A percentile compares a stretch with the other conserved stretches of the same genome.
These are phyloP conservation scores for Wallacemonas sp. DNA, from an alignment of 208 protist genomes.

Conservation along the genomic window DNA sequence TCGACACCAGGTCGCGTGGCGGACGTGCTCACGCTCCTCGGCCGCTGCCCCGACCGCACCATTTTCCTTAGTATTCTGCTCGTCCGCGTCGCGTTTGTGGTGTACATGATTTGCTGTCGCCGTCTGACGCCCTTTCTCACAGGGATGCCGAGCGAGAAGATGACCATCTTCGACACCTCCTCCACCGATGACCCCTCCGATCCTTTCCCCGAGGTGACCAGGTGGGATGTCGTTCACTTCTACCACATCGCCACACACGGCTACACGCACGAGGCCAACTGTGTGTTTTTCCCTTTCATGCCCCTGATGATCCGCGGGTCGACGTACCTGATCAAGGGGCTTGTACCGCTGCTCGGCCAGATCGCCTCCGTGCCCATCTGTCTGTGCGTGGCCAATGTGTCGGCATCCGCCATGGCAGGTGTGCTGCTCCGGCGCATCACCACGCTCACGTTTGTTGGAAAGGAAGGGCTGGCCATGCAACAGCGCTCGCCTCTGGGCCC, in stretches of 20 bases:
- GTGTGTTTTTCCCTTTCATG: slow-evolving; percentile 76
- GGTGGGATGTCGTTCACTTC: slow-evolving; percentile 82
- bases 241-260: slow-evolving; percentile 72
- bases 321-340: slow-evolving; percentile 30
- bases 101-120: slow-evolving; percentile 46
- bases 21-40: slow-evolving; percentile 44
- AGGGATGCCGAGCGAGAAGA: slow-evolving; percentile 10
- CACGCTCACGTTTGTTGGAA: slow-evolving; percentile 49
- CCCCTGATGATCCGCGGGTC: slow-evolving; percentile 49
- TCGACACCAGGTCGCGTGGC: not conserved
- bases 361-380: slow-evolving; percentile 57
- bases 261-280: slow-evolving; percentile 73
- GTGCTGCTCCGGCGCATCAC: slow-evolving; percentile 66
- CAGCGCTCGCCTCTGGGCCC: slow-evolving; percentile 5
- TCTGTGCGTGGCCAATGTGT: slow-evolving; percentile 49
- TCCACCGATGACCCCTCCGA: slow-evolving; percentile 38
- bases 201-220: slow-evolving; percentile 48
- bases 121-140: slow-evolving; percentile 39
- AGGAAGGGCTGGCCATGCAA: slow-evolving; percentile 24
- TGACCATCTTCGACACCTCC: slow-evolving; percentile 70
- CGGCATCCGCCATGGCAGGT: slow-evolving; percentile 29
- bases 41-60: slow-evolving; percentile 36
- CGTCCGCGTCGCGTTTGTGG: slow-evolving; percentile 42
- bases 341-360: slow-evolving; percentile 26
- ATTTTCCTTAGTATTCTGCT: slow-evolving; percentile 44